Evolutionary conservation across 1,139 yeast genomes (phyloP).

Genomic region (Kodamaea alishanica): DNA sequence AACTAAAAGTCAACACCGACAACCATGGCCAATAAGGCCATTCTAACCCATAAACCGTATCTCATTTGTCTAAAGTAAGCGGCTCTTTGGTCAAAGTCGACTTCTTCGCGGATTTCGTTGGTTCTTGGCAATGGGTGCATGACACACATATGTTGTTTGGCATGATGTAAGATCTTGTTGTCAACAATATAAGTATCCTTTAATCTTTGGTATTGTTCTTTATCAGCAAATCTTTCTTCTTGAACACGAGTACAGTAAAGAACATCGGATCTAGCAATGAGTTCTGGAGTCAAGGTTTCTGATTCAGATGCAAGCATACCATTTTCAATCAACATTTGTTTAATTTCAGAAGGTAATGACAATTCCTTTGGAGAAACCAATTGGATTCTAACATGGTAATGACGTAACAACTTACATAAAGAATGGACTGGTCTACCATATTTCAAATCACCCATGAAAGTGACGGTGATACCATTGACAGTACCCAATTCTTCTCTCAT

Average conservation of each 20-base stretch:
- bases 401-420: slow-evolving; percentile 82
- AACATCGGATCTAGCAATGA: slow-evolving; percentile 87
- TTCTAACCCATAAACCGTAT: slow-evolving; percentile 95
- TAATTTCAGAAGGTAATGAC: slow-evolving; percentile 71
- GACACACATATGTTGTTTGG: slow-evolving; percentile 97
- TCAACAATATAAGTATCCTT: slow-evolving; percentile 92
- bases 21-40: slow-evolving; percentile 98
- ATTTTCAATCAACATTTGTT: slow-evolving; percentile 57
- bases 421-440: slow-evolving; percentile 99
- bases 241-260: slow-evolving; percentile 98
- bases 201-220: slow-evolving; percentile 75
- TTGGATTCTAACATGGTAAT: slow-evolving; percentile 90
- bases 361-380: slow-evolving; percentile 89
- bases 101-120: slow-evolving; percentile 94
- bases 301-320: slow-evolving; percentile 74
- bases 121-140: slow-evolving; percentile 99
- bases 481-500: slow-evolving; percentile 99
- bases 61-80: slow-evolving; percentile 99
- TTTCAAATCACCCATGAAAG: slow-evolving; percentile 98
- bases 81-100: slow-evolving; percentile 98
- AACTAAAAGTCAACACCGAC: slow-evolving; percentile 70
- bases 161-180: slow-evolving; percentile 83
- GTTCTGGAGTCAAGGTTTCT: slow-evolving; percentile 72
- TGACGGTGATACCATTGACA: slow-evolving; percentile 94
- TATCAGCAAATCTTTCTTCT: slow-evolving; percentile 85